These are phyloP conservation scores for Heterobasidion annosum DNA, from an alignment of 1,284 basidiomycete genomes.

Conservation along the genomic window DNA sequence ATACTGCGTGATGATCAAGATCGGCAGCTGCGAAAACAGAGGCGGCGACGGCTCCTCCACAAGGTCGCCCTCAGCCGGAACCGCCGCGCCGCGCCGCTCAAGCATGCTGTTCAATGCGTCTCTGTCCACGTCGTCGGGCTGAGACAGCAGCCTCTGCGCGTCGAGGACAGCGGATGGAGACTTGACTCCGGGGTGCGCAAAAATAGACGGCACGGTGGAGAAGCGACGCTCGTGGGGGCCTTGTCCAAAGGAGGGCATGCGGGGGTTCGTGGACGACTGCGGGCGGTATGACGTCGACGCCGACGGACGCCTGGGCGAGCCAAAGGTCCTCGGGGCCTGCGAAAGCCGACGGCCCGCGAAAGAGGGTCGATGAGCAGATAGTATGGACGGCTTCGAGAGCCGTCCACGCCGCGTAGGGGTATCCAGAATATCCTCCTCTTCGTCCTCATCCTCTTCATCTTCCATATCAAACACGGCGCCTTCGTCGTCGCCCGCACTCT, in stretches of 20 bases:
- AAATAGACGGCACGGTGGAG: slow-evolving; percentile 65
- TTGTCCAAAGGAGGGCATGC: background rate
- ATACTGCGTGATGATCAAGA: slow-evolving; percentile 71
- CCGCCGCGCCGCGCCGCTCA: slow-evolving; percentile 1
- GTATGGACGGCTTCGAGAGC: background rate
- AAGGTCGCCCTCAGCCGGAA: slow-evolving; percentile 2
- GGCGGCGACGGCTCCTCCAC: slow-evolving; percentile 31
- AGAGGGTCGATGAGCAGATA: background rate
- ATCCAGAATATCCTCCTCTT: slow-evolving; percentile 18
- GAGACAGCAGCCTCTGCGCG: slow-evolving; percentile 43
- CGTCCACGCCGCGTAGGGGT: slow-evolving; percentile 8
- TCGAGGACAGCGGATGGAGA: slow-evolving; percentile 64
- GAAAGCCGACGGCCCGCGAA: background rate
- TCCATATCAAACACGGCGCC: slow-evolving; percentile 21
- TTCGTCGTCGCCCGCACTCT: slow-evolving; percentile 19
- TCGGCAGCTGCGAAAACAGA: slow-evolving; percentile 54
- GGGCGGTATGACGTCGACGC: background rate
- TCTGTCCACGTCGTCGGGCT: slow-evolving; percentile 23
- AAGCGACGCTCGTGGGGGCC: slow-evolving; percentile 33
- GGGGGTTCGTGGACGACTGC: background rate
- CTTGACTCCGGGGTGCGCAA: slow-evolving; percentile 70
- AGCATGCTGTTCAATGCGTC: background rate
- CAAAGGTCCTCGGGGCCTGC: background rate
- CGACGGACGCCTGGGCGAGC: slow-evolving; percentile 6
- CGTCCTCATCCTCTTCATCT: slow-evolving; percentile 19